phyloP scores from a whole-genome alignment of 2,329 filamentous ascomycete genomes.

The Pestalotiopsis sp. region DNA sequence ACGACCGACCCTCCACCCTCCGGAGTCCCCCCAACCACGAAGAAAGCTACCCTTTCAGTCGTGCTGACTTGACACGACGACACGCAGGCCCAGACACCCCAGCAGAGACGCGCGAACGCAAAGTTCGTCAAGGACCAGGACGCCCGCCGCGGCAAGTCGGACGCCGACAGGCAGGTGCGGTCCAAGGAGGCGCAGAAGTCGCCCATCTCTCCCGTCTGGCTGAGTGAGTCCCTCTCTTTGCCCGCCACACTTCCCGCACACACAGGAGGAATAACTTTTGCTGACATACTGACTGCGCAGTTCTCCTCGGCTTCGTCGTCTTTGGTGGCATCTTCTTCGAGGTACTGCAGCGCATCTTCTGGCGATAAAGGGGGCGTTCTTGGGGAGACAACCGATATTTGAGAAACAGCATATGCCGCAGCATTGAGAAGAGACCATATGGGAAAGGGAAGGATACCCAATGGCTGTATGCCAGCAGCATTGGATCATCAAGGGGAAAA shows the following conservation, averaged over 20 bases:
- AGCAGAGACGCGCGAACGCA: slow-evolving; percentile 80
- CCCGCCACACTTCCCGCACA: not conserved
- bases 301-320: slow-evolving; percentile 60
- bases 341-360: slow-evolving; percentile 57
- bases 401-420: not conserved
- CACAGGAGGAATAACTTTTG: not conserved
- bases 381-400: not conserved
- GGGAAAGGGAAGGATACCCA: not conserved
- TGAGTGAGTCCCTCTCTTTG: slow-evolving; percentile 50
- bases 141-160: slow-evolving; percentile 75
- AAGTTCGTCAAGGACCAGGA: slow-evolving; percentile 77
- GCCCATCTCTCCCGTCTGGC: slow-evolving; percentile 66
- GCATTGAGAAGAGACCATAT: not conserved
- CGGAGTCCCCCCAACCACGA: not conserved
- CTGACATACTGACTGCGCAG: slow-evolving; percentile 32
- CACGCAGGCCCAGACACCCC: slow-evolving; percentile 76
- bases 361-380: slow-evolving; percentile 22
- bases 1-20: not conserved
- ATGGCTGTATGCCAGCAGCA: too few relatives aligned
- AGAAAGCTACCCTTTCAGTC: not conserved
- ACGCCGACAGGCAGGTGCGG: slow-evolving; percentile 63
- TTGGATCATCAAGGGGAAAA: too few relatives aligned
- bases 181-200: slow-evolving; percentile 59
- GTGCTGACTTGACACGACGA: not conserved
- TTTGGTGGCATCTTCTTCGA: slow-evolving; percentile 65